Base-by-base conservation (phyloP, 176 grass and related monocot species). In the Oryza meyeriana region DNA sequence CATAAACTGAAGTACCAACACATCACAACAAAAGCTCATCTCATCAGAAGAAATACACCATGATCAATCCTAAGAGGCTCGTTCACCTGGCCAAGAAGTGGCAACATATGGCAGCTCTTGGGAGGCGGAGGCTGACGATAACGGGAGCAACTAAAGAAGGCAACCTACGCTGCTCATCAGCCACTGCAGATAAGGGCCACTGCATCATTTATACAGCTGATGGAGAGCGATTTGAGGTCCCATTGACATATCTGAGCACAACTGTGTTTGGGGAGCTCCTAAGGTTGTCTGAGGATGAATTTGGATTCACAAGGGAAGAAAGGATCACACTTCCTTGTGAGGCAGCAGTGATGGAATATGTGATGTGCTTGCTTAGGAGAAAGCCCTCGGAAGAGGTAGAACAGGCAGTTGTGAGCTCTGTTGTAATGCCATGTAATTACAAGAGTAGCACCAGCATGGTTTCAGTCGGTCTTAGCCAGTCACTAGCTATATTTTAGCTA, bases 311-410 rank as follows among this genome's bases (percentile, higher is more conserved):
- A 1, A 71, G 69, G 33, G 79, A 89, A 76, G 38, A 87, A 8
- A 83, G 81, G 20, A 93, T 97, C 33, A 97, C 55, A 2, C 76
- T 97, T 13, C 90, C 88, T 8, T 93, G 90, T 65, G 88, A 97
- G 8, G 91, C 85, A 0, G 69, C 18, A 12, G 82, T 90, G 42
- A 87, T 97, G 88, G 88, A 87, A 64, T 93, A 97, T 26, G 83
- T 90, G 1, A 87, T 93, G 40, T 65, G 81, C 52, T 83, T 93
- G 81, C 52, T 93, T 36, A 84, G 75, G 69, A 81, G 90, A 74
- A 76, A 81, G 41, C 74, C 87, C 3, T 86, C 93, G 1, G 76
- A 84, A 76, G 93, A 92, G 17, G 79, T 92, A n/a, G 93, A 95
- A 80, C 81, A 32, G 38, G 82, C 76, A 0, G 84, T 92, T 47